These are phyloP conservation scores for Boletus huronensis DNA, from an alignment of 768 basidiomycete species.

Conservation along the genomic window DNA sequence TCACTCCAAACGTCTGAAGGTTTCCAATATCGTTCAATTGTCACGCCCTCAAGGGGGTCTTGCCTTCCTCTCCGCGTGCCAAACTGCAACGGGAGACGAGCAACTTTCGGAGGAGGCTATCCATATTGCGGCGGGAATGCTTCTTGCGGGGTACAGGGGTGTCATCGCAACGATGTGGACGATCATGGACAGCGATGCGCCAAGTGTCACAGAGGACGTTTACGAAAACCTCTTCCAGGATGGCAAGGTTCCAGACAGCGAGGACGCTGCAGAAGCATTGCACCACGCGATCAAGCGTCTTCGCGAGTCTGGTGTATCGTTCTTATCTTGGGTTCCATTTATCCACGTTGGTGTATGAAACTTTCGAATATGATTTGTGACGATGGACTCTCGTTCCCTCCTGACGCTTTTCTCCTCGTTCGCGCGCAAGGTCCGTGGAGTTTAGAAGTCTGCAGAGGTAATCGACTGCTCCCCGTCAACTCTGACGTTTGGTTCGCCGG, in stretches of 20 bases:
- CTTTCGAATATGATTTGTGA: not conserved
- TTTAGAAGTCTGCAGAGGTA: not conserved
- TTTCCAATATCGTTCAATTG: not conserved
- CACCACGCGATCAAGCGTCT: not conserved
- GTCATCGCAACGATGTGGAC: not conserved
- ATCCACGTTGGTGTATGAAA: not conserved
- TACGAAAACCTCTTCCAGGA: not conserved
- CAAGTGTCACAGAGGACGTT: not conserved
- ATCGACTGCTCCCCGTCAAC: slow-evolving; percentile 29
- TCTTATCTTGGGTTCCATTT: not conserved
- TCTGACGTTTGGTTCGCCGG: slow-evolving; percentile 38
- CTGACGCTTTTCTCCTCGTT: not conserved
- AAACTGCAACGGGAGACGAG: not conserved
- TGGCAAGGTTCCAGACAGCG: not conserved
- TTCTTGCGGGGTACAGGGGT: not conserved
- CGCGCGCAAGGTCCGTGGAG: not conserved
- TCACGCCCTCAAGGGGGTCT: slow-evolving; percentile 22
- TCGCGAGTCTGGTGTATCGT: not conserved
- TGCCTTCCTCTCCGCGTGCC: slow-evolving; percentile 16
- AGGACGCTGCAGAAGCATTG: not conserved
- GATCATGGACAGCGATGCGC: slow-evolving; percentile 1
- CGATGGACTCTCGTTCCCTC: not conserved
- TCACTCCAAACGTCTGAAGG: not conserved
- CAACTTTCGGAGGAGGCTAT: not conserved
- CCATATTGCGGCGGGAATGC: not conserved